Percentiles rank a stretch among this genome's conserved stretches.
phyloP scores from a whole-genome alignment of 2,329 filamentous ascomycete genomes.

The Fusarium nelsonii region DNA sequence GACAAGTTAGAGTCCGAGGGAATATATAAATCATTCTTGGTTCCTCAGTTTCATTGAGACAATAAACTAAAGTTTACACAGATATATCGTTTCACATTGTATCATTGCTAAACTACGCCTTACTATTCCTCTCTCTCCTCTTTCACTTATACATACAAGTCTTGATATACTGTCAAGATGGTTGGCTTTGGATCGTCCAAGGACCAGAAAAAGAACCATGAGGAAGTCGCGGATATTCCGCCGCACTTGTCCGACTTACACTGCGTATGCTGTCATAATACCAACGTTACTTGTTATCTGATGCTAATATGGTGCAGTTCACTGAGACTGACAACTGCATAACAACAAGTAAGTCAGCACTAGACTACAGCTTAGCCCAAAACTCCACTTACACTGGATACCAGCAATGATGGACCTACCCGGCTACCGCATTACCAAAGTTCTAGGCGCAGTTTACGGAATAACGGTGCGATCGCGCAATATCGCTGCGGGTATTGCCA shows the following conservation, averaged over 20 bases:
- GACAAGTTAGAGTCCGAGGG: not conserved
- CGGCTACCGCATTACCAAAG: constrained; percentile 68
- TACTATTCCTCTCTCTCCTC: not conserved
- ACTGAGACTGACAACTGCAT: constrained; percentile 72
- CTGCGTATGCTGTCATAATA: constrained; percentile 52
- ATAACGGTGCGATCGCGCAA: constrained; percentile 70
- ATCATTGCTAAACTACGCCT: not conserved
- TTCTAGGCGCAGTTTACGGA: constrained; percentile 70
- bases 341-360: constrained; percentile 60
- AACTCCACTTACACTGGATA: not conserved
- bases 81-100: not conserved
- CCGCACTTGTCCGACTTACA: constrained; percentile 61
- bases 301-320: constrained; percentile 47
- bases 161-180: constrained; percentile 39
- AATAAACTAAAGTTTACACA: not conserved
- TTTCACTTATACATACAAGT: constrained; percentile 1
- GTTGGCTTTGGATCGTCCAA: constrained; percentile 42
- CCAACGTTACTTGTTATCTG: no score
- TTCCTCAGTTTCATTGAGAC: not conserved
- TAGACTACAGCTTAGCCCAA: not conserved
- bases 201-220: constrained; percentile 42
- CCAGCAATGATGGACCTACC: constrained; percentile 72
- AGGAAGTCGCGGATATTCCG: constrained; percentile 54
- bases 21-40: constrained; percentile 27
- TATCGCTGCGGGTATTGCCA: constrained; percentile 66